Conservation (phyloP, 2,329 filamentous ascomycete species). For the Acarospora socialis region DNA sequence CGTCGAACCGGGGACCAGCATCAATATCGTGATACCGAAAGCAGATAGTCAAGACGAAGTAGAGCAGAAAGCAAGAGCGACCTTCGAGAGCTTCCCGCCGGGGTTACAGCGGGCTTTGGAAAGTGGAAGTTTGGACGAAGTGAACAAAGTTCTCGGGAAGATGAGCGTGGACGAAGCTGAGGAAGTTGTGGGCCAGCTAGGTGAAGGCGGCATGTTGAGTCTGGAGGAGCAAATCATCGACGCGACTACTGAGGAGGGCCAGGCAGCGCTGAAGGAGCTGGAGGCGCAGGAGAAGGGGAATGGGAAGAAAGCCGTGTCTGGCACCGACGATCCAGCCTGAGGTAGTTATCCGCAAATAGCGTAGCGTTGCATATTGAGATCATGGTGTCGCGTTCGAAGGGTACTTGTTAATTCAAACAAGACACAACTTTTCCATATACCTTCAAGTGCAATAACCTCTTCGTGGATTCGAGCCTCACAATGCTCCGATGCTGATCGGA, state of each 20-base stretch:
- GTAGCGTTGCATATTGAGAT: too few relatives aligned
- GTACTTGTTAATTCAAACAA: too few relatives aligned
- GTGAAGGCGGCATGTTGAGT: conserved; percentile 77
- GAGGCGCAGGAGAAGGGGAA: conserved; percentile 35
- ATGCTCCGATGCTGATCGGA: conserved; percentile 4
- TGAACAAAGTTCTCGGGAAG: conserved; percentile 74
- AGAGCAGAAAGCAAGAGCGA: conserved; percentile 48
- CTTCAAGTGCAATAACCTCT: too few relatives aligned
- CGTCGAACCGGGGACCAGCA: conserved; percentile 81
- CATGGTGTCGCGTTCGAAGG: too few relatives aligned
- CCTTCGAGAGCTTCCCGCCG: conserved; percentile 73
- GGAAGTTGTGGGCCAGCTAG: conserved; percentile 64
- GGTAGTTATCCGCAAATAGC: conserved; percentile 1
- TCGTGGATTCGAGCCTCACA: conserved; percentile 1
- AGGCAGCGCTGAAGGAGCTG: conserved; percentile 61
- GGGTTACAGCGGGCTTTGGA: conserved; percentile 72
- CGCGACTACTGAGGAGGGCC: conserved; percentile 76
- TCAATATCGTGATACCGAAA: conserved; percentile 72
- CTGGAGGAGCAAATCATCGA: conserved; percentile 90
- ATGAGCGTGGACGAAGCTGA: conserved; percentile 85
- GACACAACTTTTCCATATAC: too few relatives aligned
- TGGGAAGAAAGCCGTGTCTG: conserved; percentile 9
- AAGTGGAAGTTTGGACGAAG: conserved; percentile 75
- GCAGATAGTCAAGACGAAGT: conserved; percentile 49
- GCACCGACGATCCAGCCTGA: conserved; percentile 1